Evolutionary conservation across 2,329 filamentous ascomycete genomes (phyloP).

Genomic region (Fusarium secorum): DNA sequence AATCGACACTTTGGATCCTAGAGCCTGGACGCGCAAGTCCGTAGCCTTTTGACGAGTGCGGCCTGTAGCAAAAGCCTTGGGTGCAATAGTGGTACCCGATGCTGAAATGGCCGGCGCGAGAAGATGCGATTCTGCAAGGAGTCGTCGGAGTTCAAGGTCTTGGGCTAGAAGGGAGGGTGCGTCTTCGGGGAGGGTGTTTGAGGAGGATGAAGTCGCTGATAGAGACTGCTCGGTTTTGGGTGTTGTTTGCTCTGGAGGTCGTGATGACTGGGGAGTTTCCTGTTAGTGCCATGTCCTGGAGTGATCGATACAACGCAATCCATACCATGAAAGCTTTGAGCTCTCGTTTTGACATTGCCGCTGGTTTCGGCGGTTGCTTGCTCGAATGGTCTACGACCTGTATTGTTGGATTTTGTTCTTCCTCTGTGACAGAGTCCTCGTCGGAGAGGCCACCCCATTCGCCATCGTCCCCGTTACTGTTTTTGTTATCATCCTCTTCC

Average conservation of each 20-base stretch:
- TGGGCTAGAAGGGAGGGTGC: constrained; percentile 80
- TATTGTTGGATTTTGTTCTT: constrained; percentile 49
- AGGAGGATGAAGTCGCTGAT: constrained; percentile 39
- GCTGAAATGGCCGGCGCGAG: constrained; percentile 62
- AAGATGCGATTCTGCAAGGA: constrained; percentile 91
- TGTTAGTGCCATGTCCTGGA: neutral
- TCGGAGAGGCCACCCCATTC: constrained; percentile 44
- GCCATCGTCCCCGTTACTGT: constrained; percentile 33
- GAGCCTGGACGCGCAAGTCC: constrained; percentile 81
- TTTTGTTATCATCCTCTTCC: constrained; percentile 45
- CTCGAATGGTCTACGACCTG: constrained; percentile 70
- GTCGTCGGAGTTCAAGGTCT: constrained; percentile 88
- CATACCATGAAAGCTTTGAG: constrained; percentile 80
- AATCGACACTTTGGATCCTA: constrained; percentile 80
- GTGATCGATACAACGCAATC: neutral
- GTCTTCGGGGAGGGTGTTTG: constrained; percentile 60
- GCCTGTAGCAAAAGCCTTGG: constrained; percentile 63
- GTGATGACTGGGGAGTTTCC: constrained; percentile 52
- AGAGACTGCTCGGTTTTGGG: constrained; percentile 25
- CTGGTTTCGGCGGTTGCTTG: constrained; percentile 47
- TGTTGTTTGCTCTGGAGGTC: constrained; percentile 53
- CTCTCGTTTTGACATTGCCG: constrained; percentile 69
- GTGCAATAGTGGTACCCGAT: constrained; percentile 48
- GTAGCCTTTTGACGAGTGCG: constrained; percentile 81
- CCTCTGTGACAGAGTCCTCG: constrained; percentile 33